Evolutionary conservation across 2,329 filamentous ascomycete species (phyloP).

Genomic region (Fusarium siculi): DNA sequence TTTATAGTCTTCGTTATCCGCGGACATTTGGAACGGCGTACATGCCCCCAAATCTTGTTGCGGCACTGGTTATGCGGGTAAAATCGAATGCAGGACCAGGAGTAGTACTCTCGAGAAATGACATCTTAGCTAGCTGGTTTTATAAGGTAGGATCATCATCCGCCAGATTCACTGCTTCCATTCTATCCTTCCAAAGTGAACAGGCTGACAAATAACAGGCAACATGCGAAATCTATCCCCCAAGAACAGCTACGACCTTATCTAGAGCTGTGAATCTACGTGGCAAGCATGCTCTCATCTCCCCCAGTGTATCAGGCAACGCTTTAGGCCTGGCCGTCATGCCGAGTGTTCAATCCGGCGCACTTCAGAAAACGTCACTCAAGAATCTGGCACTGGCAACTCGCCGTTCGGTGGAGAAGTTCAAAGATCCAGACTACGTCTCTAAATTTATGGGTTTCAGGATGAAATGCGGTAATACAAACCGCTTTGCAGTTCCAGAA

Average conservation of each 20-base stretch:
- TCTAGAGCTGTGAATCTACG: background rate
- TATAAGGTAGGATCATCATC: background rate
- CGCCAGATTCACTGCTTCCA: rapidly evolving
- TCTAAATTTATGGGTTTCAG: background rate
- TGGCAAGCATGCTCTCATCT: background rate
- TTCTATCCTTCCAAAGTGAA: rapidly evolving
- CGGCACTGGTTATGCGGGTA: background rate
- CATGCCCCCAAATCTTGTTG: background rate
- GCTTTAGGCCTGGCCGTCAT: background rate
- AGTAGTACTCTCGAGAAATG: background rate
- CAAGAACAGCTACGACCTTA: background rate
- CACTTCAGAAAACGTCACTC: rapidly evolving
- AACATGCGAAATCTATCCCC: background rate
- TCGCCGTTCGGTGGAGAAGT: background rate
- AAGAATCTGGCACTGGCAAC: rapidly evolving
- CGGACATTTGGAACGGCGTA: background rate
- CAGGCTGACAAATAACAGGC: rapidly evolving
- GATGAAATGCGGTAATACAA: background rate
- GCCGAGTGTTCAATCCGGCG: background rate
- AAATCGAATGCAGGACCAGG: background rate
- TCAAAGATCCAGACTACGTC: background rate
- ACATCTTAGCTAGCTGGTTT: background rate
- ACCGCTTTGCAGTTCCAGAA: background rate
- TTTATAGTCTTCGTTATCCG: background rate
- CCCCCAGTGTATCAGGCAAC: background rate